Conservation (phyloP, 2,329 filamentous ascomycete species). For the Aureobasidium uvarum region DNA sequence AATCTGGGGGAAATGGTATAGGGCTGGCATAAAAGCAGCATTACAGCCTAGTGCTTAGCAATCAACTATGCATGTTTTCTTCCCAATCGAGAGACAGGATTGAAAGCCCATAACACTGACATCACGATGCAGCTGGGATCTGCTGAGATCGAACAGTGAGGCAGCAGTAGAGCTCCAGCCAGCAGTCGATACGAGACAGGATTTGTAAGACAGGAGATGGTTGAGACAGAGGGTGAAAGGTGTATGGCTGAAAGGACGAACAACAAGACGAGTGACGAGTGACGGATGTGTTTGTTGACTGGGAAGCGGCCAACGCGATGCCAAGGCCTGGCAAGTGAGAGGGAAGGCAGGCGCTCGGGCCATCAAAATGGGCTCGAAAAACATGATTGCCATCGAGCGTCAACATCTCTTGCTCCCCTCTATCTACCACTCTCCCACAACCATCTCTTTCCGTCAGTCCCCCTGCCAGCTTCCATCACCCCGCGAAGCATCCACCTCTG, state of each 20-base stretch:
- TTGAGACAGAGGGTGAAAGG: neutral
- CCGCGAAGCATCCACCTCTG: neutral
- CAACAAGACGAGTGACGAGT: neutral
- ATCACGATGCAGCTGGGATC: neutral
- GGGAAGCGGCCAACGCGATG: conserved; percentile 12
- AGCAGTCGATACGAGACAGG: neutral
- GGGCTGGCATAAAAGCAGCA: conserved; percentile 17
- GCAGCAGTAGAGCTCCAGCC: neutral
- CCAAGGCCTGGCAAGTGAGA: conserved; percentile 10
- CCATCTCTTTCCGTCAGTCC: conserved; percentile 6
- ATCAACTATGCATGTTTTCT: conserved; percentile 3
- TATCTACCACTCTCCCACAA: neutral
- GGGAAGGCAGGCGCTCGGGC: neutral
- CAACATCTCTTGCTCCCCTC: conserved; percentile 8
- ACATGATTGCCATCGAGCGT: conserved; percentile 4
- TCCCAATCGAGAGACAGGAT: neutral
- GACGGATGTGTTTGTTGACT: conserved; percentile 4
- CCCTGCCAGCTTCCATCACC: neutral
- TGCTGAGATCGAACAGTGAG: neutral
- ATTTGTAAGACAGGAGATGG: neutral
- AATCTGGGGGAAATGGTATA: conserved; percentile 1
- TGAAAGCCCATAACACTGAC: neutral
- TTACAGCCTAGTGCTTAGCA: conserved; percentile 24
- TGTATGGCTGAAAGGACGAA: neutral
- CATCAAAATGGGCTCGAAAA: conserved; percentile 10